Evolutionary conservation across 1,139 yeast species (phyloP), one percentile per base, ranked within the genome.

Genomic region (Candida labiduridarum): DNA sequence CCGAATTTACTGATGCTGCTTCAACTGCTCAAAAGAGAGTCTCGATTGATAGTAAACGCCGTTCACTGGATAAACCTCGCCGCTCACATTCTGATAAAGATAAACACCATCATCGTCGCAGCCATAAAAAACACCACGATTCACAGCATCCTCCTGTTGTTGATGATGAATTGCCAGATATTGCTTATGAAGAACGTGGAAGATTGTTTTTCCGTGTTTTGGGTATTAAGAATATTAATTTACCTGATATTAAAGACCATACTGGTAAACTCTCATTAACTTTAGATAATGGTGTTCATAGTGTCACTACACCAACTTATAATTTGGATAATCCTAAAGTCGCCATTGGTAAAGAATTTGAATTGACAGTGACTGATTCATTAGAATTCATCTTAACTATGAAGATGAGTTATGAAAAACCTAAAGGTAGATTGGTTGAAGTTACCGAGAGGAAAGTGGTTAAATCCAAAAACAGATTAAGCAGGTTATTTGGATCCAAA

Each of bases 261-360:
- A 72, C 82, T 36, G 92, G 92, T 1, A 78, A 79, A 49, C 85
- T 89, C 67, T 81, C 84, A 44, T 63, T 91, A 42, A 84, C 90
- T 8, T 74, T 94, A 57, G 98, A 94, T 66, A 94, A 94, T 66
- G 97, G 97, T 2, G 84, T 87, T 38, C 97, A 94, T 63, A 84
- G 94, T 52, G 83, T 91, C 45, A 83, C 85, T 42, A 92, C 97
- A 0, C 85, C 89, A 30, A 82, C 81, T 61, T 76, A 83, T 57
- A 67, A 71, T 6, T 62, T 89, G 50, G 67, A 71, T 3, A 62
- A 71, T 11, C 66, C 65, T 38, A 68, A 70, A 22, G 74, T 84
- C 19, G 53, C 68, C 8, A 72, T 92, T 48, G 84, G 85, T 48
- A 92, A 89, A 61, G 98, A 94, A 63, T 91, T 91, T 65, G 98